Evolutionary conservation across 345 rosid genomes (phyloP).

Genomic region (Capsella bursapastoris): DNA sequence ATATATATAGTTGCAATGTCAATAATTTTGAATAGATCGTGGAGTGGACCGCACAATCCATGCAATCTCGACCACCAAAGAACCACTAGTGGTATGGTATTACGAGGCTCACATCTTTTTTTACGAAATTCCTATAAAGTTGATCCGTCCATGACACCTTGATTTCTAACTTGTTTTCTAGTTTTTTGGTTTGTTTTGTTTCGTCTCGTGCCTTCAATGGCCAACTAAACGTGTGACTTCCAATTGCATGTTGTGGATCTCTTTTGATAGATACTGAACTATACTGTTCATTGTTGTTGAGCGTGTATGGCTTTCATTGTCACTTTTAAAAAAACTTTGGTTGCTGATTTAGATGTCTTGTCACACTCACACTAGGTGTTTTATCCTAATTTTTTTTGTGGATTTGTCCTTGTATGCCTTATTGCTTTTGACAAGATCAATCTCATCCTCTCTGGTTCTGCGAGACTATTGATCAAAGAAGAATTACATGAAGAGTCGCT

Average conservation of each 20-base stretch:
- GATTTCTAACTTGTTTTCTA: neutral
- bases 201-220: neutral
- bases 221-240: neutral
- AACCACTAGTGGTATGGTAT: slow-evolving; percentile 8
- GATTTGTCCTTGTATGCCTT: neutral
- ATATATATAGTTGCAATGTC: neutral
- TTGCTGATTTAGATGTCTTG: neutral
- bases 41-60: slow-evolving; percentile 41
- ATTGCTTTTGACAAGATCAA: neutral
- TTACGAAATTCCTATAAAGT: neutral
- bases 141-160: neutral
- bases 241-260: neutral
- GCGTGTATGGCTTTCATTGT: neutral
- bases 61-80: slow-evolving; percentile 33
- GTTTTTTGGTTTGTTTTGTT: neutral
- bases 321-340: no score
- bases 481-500: neutral
- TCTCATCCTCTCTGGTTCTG: neutral
- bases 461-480: neutral
- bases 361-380: neutral
- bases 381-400: neutral
- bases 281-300: neutral
- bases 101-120: slow-evolving; percentile 29
- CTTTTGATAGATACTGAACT: neutral
- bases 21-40: slow-evolving; percentile 8